Percentiles rank a stretch among this genome's conserved stretches.
Evolutionary conservation across 331 rosid species (phyloP).

Genomic region (Saraca asoca): DNA sequence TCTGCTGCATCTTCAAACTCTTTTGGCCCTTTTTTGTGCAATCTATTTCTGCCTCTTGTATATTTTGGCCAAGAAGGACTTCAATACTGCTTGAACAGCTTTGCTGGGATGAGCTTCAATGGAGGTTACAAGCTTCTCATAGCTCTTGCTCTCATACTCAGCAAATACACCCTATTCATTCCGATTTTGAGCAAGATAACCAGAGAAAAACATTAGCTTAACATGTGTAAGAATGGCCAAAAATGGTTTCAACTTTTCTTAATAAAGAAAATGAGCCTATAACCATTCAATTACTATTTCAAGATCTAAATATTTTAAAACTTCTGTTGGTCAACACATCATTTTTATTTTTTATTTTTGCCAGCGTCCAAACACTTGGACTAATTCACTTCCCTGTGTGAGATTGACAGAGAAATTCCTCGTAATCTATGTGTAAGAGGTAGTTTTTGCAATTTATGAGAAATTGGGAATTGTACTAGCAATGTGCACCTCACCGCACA

Average conservation of each 20-base stretch:
- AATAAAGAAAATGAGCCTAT: constrained; percentile 29
- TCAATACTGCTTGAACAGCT: constrained; percentile 70
- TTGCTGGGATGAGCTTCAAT: constrained; percentile 73
- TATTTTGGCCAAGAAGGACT: constrained; percentile 58
- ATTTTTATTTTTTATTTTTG: background rate
- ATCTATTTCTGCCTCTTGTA: constrained; percentile 44
- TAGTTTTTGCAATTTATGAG: too few relatives aligned
- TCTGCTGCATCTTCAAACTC: too few relatives aligned
- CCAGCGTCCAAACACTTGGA: too few relatives aligned
- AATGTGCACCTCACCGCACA: too few relatives aligned
- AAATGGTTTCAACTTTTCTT: constrained; percentile 37
- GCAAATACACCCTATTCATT: constrained; percentile 57
- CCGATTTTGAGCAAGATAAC: constrained; percentile 1
- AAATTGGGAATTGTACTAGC: too few relatives aligned
- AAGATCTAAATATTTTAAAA: background rate
- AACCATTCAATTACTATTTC: constrained; percentile 19
- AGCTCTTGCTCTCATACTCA: constrained; percentile 47
- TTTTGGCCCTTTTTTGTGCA: too few relatives aligned
- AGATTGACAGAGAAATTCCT: too few relatives aligned
- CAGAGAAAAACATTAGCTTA: background rate
- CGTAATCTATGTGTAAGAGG: too few relatives aligned
- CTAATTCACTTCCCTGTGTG: too few relatives aligned
- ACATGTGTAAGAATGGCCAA: constrained; percentile 9
- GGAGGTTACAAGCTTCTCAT: constrained; percentile 50
- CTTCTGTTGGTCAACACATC: constrained; percentile 14